Percentiles rank a stretch among this genome's conserved stretches.
phyloP scores from a whole-genome alignment of 2,329 filamentous ascomycete genomes.

The Madurella fahalii region DNA sequence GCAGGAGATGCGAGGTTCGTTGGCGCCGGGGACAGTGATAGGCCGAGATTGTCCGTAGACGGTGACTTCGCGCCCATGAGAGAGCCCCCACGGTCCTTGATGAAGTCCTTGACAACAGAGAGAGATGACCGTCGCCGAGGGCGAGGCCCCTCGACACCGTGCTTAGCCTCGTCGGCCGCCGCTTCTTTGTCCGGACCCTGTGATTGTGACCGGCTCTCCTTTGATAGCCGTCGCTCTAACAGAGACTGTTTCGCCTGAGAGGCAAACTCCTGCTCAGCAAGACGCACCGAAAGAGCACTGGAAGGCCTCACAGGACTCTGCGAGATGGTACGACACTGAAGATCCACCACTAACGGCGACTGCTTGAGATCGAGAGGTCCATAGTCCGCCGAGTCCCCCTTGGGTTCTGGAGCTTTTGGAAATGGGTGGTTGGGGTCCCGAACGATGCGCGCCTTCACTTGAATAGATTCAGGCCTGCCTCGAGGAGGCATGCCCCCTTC shows the following conservation, averaged over 20 bases:
- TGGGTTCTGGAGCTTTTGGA: conserved; percentile 38
- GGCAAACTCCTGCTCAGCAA: conserved; percentile 18
- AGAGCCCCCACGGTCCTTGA: conserved; percentile 55
- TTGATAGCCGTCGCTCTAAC: conserved; percentile 46
- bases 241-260: conserved; percentile 39
- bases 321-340: conserved; percentile 41
- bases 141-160: conserved; percentile 20
- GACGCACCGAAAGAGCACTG: conserved; percentile 25
- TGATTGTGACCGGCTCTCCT: conserved; percentile 37
- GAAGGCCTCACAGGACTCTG: conserved; percentile 29
- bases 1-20: conserved; percentile 24
- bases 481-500: conserved; percentile 43
- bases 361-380: conserved; percentile 51
- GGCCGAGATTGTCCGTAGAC: conserved; percentile 41
- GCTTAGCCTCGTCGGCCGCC: conserved; percentile 32
- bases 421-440: conserved; percentile 54
- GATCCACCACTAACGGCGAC: conserved; percentile 56
- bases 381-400: conserved; percentile 42
- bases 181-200: conserved; percentile 31
- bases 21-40: conserved; percentile 19
- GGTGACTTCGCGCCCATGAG: conserved; percentile 41
- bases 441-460: conserved; percentile 80
- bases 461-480: conserved; percentile 69
- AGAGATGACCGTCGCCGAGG: conserved; percentile 53
- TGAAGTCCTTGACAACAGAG: conserved; percentile 56